Evolutionary conservation across 768 basidiomycete species (phyloP), one percentile per base, ranked within the genome.

Genomic region (Tylopilus felleus): DNA sequence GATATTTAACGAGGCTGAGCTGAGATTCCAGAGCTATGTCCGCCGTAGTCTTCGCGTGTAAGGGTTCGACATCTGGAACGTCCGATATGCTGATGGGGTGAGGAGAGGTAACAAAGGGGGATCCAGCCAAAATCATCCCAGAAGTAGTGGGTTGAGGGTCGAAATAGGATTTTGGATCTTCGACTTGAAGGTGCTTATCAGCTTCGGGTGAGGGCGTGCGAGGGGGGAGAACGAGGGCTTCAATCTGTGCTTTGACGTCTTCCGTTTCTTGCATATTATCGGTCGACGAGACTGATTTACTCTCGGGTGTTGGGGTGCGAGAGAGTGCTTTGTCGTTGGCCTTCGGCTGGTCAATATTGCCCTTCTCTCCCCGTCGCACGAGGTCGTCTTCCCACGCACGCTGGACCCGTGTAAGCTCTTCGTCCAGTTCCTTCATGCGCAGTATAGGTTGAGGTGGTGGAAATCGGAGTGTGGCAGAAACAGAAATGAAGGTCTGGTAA

Each of bases 381-480:
- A 90, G 81, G 59, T 93, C 92, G 58, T 97, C 93, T 65, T 96
- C 93, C 85, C 92, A 93, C 23, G 80, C 85, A 45, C 77, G 77
- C 64, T 87, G 89, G 16, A 85, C 80, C 27, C 76, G 75, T 31
- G 78, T 73, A n/a, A 96, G 78, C 51, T 85, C 78, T 22, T 86
- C 81, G 62, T 98, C 94, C 7, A 98, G 75, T 60, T 90, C 86
- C 62, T 90, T 88, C 93, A 98, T 97, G 43, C 81, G 80, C 3
- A 81, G 76, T 38, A 99, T 81, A 8, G 94, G 88, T 65, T 91
- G 87, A 5, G 97, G 97, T 22, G 96, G 93, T 14, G 87, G 90
- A 67, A 97, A 97, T 5, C 92, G 83, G 44, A 98, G 75, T 0
- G 94, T 93, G 0, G 95, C 89, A 3, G 95, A 98, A 40, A 93